A percentile compares a stretch with the other conserved stretches of the same genome.
Conservation (phyloP, 2,329 filamentous ascomycete species). For the Claviceps capensis region DNA sequence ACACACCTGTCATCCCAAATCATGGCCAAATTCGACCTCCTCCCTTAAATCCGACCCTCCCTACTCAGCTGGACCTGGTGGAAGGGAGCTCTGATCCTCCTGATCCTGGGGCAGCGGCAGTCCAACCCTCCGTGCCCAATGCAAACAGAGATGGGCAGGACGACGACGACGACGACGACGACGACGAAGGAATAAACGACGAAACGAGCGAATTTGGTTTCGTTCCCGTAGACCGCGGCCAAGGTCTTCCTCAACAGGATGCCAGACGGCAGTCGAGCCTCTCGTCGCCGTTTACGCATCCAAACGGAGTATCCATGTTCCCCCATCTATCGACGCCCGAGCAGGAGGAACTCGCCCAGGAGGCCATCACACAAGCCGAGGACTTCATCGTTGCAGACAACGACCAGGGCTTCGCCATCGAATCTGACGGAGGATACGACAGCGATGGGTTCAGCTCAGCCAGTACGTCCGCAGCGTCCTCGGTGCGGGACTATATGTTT, state of each 20-base stretch:
- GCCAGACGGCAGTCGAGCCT: slow-evolving; percentile 11
- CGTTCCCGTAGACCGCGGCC: neutral
- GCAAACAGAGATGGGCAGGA: neutral
- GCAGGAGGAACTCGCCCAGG: slow-evolving; percentile 21
- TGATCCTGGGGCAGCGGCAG: neutral
- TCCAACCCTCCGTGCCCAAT: neutral
- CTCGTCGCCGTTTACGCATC: slow-evolving; percentile 21
- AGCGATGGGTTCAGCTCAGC: slow-evolving; percentile 22
- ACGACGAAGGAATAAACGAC: neutral
- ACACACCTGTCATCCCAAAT: neutral
- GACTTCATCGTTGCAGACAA: slow-evolving; percentile 23
- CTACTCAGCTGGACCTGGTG: neutral
- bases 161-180: neutral
- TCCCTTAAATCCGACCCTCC: neutral
- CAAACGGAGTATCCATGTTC: slow-evolving; percentile 24
- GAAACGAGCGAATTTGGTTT: neutral
- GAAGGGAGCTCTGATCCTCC: neutral
- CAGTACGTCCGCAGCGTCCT: slow-evolving; percentile 25
- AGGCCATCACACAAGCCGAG: slow-evolving; percentile 23
- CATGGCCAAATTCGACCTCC: neutral
- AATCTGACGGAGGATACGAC: slow-evolving; percentile 24
- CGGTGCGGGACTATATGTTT: slow-evolving; percentile 34
- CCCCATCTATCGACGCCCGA: slow-evolving; percentile 21
- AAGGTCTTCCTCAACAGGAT: neutral
- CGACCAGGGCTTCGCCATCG: slow-evolving; percentile 8